A percentile compares a stretch with the other conserved stretches of the same genome.
Conservation (phyloP, 176 grass and related monocot species). For the Paspalum vaginatum region DNA sequence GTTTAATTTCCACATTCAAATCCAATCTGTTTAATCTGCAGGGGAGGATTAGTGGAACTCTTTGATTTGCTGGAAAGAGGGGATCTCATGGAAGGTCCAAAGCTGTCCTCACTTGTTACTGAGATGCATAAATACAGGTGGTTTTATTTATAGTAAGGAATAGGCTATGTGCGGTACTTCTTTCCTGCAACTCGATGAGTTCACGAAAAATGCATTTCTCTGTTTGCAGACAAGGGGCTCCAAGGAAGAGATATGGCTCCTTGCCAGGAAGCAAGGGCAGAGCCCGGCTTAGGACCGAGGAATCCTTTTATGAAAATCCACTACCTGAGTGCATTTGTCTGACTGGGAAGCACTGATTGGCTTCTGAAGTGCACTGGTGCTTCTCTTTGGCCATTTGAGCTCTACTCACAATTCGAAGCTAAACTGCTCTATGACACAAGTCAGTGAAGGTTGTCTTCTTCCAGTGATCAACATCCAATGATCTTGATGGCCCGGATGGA, state of each 20-base stretch:
- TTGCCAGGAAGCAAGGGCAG: constrained; percentile 85
- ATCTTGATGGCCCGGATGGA: constrained; percentile 19
- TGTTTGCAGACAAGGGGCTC: constrained; percentile 71
- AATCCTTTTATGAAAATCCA: constrained; percentile 94
- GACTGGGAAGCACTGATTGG: constrained; percentile 52
- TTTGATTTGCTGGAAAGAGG: constrained; percentile 87
- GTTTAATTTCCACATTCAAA: not conserved
- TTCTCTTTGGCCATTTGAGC: not conserved
- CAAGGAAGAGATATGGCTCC: constrained; percentile 84
- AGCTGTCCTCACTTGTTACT: constrained; percentile 67
- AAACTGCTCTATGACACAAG: not conserved
- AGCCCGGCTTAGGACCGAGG: constrained; percentile 77
- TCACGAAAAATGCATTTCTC: constrained; percentile 31
- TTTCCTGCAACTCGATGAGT: constrained; percentile 13
- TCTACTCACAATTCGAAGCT: not conserved
- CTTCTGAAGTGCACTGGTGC: not conserved
- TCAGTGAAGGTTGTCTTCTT: constrained; percentile 4
- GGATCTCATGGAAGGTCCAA: constrained; percentile 68
- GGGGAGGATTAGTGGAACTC: constrained; percentile 89
- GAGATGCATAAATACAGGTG: constrained; percentile 88
- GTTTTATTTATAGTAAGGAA: constrained; percentile 22
- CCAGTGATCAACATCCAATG: not conserved
- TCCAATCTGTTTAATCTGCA: constrained; percentile 44
- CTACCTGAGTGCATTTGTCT: constrained; percentile 90
- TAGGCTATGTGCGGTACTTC: not conserved